These are phyloP conservation scores for Diplodia mutila DNA, from an alignment of 2,329 filamentous ascomycete genomes.

Conservation along the genomic window DNA sequence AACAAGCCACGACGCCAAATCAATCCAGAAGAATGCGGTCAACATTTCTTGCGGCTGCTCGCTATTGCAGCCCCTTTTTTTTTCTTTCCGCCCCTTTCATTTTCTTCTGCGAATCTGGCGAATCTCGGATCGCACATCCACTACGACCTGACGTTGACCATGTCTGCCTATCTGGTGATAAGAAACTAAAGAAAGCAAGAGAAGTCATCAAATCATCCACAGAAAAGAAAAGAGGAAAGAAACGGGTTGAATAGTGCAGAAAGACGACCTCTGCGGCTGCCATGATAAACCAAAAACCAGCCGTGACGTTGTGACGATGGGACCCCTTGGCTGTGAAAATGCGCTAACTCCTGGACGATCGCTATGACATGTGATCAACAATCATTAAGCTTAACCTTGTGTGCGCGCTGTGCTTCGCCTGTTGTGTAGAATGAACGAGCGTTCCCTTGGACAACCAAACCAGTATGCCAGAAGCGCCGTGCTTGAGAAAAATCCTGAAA, in stretches of 20 bases:
- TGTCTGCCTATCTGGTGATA: not conserved
- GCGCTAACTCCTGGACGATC: slow-evolving; percentile 9
- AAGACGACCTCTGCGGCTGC: not conserved
- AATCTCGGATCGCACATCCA: not conserved
- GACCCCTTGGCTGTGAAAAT: not conserved
- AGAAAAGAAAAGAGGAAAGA: not conserved
- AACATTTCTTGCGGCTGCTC: not conserved
- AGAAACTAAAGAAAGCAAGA: slow-evolving; percentile 1
- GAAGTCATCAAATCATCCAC: slow-evolving; percentile 17
- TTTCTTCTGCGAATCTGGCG: not conserved
- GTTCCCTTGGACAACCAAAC: not conserved
- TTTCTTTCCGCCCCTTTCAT: not conserved
- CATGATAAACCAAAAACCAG: not conserved
- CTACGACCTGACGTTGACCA: not conserved
- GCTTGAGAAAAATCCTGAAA: not conserved
- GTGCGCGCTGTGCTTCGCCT: not conserved
- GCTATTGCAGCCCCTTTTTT: not conserved
- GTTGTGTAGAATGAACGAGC: not conserved
- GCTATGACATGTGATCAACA: slow-evolving; percentile 7
- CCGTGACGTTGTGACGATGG: slow-evolving; percentile 1
- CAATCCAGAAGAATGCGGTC: not conserved
- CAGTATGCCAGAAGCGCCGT: slow-evolving; percentile 16
- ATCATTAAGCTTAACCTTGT: not conserved
- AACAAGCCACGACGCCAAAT: not conserved
- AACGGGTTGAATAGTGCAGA: not conserved